phyloP scores from a whole-genome alignment of 495 filamentous ascomycete genomes.

The Entonaema liquescens region DNA sequence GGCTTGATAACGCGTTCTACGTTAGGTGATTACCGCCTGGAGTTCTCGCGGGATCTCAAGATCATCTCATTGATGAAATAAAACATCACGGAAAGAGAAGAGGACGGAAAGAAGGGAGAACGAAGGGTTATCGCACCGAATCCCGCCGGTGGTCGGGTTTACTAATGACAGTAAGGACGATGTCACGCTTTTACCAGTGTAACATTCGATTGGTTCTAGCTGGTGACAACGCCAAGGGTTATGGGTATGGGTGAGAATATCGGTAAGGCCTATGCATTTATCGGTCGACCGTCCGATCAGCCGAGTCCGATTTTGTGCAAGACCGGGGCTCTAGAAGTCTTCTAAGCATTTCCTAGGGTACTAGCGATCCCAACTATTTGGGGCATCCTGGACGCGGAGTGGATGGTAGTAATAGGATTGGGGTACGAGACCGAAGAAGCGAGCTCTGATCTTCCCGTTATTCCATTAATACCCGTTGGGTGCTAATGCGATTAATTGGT shows the following conservation, averaged over 20 bases:
- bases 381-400: background rate
- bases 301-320: conserved; percentile 15
- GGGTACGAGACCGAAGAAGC: background rate
- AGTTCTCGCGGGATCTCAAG: conserved; percentile 8
- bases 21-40: background rate
- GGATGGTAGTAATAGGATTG: background rate
- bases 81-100: conserved; percentile 29
- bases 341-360: background rate
- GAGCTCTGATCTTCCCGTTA: background rate
- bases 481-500: background rate
- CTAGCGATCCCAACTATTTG: conserved; percentile 4
- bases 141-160: conserved; percentile 15
- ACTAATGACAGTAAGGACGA: conserved; percentile 17
- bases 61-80: conserved; percentile 18
- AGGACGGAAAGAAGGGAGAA: conserved; percentile 14
- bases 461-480: conserved; percentile 6
- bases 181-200: conserved; percentile 21
- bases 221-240: conserved; percentile 1
- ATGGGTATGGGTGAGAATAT: background rate
- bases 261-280: background rate
- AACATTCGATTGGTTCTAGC: conserved; percentile 34
- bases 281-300: conserved; percentile 11
- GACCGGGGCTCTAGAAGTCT: background rate
- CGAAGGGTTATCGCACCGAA: conserved; percentile 16
- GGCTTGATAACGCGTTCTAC: background rate